Evolutionary conservation across 176 grass and related monocot genomes (phyloP), one percentile per base, ranked within the genome.

Genomic region (Lolium rigidum): DNA sequence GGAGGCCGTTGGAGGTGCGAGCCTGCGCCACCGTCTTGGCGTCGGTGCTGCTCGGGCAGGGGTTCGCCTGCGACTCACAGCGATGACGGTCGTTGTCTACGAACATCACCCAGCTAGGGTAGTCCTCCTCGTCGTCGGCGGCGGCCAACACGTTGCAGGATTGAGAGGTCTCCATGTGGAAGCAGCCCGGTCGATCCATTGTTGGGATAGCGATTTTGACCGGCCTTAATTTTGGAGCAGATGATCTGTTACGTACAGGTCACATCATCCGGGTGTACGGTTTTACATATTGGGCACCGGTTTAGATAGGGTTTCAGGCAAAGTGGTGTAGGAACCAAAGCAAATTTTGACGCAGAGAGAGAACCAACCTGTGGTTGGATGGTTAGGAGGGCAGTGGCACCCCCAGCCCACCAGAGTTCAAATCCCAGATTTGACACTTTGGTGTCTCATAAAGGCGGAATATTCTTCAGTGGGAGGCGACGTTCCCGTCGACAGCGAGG

Each of bases 101-200:
- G 41, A 15, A 22, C 49, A 76, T 54, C 73, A 76, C 47, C 73
- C 49, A 76, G 57, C 55, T 18, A 20, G 70, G 60, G 20, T 61
- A 38, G 0, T 48, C 1, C 7, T 11, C 1, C 13, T 11, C 38
- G 7, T 9, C 82, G 6, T 0, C 73, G 48, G 22, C 73, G 46
- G 5, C 12, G 6, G 6, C 49, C 46, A 22, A 16, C 22, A 3
- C 21, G 46, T 74, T 1, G 22, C 12, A 48, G 3, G 74, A 25
- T 10, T 31, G 15, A 16, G 24, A 52, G 24, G 24, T 76, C 49
- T 76, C 72, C 72, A 51, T 74, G n/a, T 26, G 71, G 3, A 47
- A 50, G 13, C 47, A 47, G 38, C 31, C 16, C 38, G 67, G n/a
- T n/a, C n/a, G n/a, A n/a, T n/a, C 31, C 2, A n/a, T n/a, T 43